These are phyloP conservation scores for Eucalyptus lansdowneana DNA, from an alignment of 345 rosid species.

Conservation along the genomic window DNA sequence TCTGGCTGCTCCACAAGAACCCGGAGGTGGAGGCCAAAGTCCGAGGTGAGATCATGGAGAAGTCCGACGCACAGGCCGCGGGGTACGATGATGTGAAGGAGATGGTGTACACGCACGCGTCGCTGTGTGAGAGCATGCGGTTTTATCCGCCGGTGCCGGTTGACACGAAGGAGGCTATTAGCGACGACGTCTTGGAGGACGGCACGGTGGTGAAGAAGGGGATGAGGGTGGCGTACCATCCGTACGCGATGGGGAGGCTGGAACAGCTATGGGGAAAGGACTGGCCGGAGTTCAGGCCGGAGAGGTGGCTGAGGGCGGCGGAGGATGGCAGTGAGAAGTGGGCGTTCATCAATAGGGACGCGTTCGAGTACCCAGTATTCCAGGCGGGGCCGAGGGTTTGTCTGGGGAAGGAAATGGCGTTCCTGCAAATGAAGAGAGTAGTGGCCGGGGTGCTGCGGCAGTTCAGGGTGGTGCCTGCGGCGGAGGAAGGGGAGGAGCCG, in stretches of 20 bases:
- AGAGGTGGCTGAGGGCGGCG: constrained; percentile 19
- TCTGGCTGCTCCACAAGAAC: constrained; percentile 28
- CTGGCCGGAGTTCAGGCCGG: constrained; percentile 30
- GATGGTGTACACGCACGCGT: constrained; percentile 1
- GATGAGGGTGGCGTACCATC: constrained; percentile 9
- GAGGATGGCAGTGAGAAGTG: constrained; percentile 5
- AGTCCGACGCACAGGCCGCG: not conserved
- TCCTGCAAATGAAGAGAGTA: constrained; percentile 29
- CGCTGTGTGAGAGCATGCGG: constrained; percentile 8
- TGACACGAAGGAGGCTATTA: constrained; percentile 11
- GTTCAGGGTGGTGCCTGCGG: constrained; percentile 33
- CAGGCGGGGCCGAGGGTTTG: constrained; percentile 35
- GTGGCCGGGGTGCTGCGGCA: constrained; percentile 18
- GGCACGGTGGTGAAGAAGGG: constrained; percentile 26
- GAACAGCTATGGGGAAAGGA: constrained; percentile 31
- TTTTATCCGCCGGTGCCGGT: constrained; percentile 31
- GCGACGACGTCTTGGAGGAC: constrained; percentile 1
- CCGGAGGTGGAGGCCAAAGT: constrained; percentile 19
- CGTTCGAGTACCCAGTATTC: constrained; percentile 18
- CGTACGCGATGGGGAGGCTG: constrained; percentile 39
- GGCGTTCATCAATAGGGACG: constrained; percentile 22
- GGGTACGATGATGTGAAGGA: not conserved
- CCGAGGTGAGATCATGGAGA: constrained; percentile 15
- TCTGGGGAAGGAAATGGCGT: constrained; percentile 34
- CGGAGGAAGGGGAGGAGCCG: constrained; percentile 1